Percentiles rank a stretch among this genome's conserved stretches.
Conservation (phyloP, 2,329 filamentous ascomycete genomes). For the Clarireedia homoeocarpa region DNA sequence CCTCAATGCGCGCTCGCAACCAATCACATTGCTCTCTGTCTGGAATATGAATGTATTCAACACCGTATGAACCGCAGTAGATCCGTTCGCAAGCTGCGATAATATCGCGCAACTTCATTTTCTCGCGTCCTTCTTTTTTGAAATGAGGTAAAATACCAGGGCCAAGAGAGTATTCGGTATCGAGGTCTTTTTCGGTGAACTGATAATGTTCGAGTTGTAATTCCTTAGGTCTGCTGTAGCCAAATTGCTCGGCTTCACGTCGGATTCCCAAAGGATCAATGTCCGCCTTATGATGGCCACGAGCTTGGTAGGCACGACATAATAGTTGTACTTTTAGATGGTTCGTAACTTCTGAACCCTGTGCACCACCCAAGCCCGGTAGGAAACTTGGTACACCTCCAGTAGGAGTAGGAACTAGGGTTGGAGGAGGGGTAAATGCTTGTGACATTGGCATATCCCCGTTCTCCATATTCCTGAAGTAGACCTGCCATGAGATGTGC, state of each 20-base stretch:
- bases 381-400: conserved; percentile 69
- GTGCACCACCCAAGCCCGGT: conserved; percentile 58
- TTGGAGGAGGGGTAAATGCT: conserved; percentile 93
- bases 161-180: conserved; percentile 84
- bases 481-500: conserved; percentile 97
- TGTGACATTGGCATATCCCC: conserved; percentile 97
- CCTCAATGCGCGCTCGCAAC: conserved; percentile 90
- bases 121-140: conserved; percentile 78
- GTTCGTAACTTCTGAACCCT: conserved; percentile 80
- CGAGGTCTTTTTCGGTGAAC: conserved; percentile 89
- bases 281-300: conserved; percentile 96
- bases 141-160: conserved; percentile 94
- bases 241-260: conserved; percentile 74
- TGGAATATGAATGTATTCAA: conserved; percentile 98
- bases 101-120: conserved; percentile 96
- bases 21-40: conserved; percentile 97
- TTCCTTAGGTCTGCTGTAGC: conserved; percentile 85
- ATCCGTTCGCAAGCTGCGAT: conserved; percentile 87
- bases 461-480: conserved; percentile 99
- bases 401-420: conserved; percentile 73
- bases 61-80: conserved; percentile 94
- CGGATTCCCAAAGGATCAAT: conserved; percentile 95
- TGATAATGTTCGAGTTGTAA: conserved; percentile 88
- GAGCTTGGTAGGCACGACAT: conserved; percentile 94
- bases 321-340: conserved; percentile 97